Conservation (phyloP, 176 grass and related monocot species). For the Oryza glaberrima region DNA sequence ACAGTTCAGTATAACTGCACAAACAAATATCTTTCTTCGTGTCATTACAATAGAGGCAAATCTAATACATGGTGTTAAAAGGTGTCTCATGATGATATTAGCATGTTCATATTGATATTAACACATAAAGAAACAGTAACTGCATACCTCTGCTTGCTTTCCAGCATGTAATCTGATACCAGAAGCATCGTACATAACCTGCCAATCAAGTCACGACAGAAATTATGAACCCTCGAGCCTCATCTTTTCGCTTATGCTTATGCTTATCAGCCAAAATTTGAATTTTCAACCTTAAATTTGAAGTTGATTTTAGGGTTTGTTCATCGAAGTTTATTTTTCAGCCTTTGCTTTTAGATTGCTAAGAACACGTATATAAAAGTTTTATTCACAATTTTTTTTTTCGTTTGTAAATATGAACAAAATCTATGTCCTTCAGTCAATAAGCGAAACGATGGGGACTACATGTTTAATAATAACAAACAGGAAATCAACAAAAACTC, state of each 20-base stretch:
- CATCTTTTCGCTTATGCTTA: too few relatives aligned
- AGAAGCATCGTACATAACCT: conserved; percentile 99
- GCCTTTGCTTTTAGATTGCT: too few relatives aligned
- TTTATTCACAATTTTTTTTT: too few relatives aligned
- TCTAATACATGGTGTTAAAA: neutral
- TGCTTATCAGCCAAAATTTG: too few relatives aligned
- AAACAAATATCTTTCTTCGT: neutral
- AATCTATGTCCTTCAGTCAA: too few relatives aligned
- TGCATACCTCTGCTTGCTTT: conserved; percentile 86
- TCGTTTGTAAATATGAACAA: too few relatives aligned
- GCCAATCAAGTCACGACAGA: conserved; percentile 35
- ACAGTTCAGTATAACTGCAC: conserved; percentile 1
- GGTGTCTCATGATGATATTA: neutral
- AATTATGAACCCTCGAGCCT: neutral
- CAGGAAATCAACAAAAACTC: conserved; percentile 12
- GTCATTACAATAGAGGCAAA: neutral
- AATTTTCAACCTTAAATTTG: too few relatives aligned
- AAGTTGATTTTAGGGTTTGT: too few relatives aligned
- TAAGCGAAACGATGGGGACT: too few relatives aligned
- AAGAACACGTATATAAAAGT: too few relatives aligned
- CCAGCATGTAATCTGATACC: conserved; percentile 96
- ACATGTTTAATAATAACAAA: neutral
- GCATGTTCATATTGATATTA: neutral
- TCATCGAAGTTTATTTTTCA: too few relatives aligned
- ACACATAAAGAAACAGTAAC: neutral